Conservation (phyloP, 176 grass and related monocot species). For the Lolium rigidum region DNA sequence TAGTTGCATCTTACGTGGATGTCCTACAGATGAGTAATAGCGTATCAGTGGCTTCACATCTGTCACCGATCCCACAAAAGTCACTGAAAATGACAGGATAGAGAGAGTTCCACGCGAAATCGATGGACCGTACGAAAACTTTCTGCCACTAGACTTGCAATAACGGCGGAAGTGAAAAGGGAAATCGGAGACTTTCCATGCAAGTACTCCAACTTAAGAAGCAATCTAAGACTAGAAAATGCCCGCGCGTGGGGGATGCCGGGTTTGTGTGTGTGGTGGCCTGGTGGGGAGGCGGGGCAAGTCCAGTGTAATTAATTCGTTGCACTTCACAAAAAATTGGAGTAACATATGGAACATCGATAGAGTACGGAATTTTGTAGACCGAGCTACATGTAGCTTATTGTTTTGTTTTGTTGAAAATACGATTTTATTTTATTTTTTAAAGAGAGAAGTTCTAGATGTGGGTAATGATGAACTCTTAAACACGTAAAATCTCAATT, state of each 20-base stretch:
- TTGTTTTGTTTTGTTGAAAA: too few relatives aligned
- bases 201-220: neutral
- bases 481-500: too few relatives aligned
- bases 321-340: too few relatives aligned
- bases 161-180: neutral
- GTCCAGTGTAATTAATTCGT: too few relatives aligned
- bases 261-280: neutral
- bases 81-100: neutral
- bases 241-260: neutral
- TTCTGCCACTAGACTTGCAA: neutral
- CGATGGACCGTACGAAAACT: neutral
- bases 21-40: neutral
- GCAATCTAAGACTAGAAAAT: neutral
- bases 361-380: too few relatives aligned
- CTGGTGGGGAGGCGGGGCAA: neutral
- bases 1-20: neutral
- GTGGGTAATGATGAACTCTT: too few relatives aligned
- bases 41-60: conserved; percentile 34
- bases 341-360: too few relatives aligned
- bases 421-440: too few relatives aligned
- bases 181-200: neutral
- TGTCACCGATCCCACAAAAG: conserved; percentile 10
- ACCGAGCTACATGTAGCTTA: too few relatives aligned
- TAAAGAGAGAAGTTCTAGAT: too few relatives aligned
- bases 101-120: conserved; percentile 1